Conservation (phyloP, 176 grass and related monocot genomes). For the Paspalum notatum region DNA sequence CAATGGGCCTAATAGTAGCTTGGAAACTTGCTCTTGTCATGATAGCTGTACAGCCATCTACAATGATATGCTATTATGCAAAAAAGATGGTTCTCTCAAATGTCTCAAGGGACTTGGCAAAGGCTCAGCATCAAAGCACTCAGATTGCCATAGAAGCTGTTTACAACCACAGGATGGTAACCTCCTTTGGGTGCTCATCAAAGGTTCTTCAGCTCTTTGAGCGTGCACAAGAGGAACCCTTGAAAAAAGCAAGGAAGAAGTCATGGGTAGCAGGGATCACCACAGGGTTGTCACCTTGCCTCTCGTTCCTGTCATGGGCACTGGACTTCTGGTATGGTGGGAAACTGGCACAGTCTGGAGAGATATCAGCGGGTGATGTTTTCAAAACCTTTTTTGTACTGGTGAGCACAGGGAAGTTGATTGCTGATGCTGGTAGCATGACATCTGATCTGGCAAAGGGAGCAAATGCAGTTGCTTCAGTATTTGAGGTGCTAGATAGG, state of each 20-base stretch:
- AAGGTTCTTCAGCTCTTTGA: conserved; percentile 89
- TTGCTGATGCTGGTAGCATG: conserved; percentile 98
- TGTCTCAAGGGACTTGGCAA: conserved; percentile 84
- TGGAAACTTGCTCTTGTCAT: conserved; percentile 99
- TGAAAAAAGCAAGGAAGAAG: conserved; percentile 82
- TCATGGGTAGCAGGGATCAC: conserved; percentile 93
- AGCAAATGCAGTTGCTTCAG: conserved; percentile 85
- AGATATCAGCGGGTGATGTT: conserved; percentile 88
- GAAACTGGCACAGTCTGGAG: conserved; percentile 74
- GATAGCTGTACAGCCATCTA: conserved; percentile 95
- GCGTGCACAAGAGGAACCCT: conserved; percentile 76
- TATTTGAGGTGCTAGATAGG: conserved; percentile 96
- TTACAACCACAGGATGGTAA: conserved; percentile 98
- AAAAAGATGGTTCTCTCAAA: conserved; percentile 95
- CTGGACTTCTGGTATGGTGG: conserved; percentile 99
- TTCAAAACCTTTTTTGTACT: conserved; percentile 99
- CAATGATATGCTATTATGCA: conserved; percentile 86
- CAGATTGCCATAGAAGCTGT: conserved; percentile 98
- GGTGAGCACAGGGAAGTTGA: conserved; percentile 98
- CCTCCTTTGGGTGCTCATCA: conserved; percentile 79
- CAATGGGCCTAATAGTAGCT: conserved; percentile 85
- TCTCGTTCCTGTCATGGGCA: conserved; percentile 93
- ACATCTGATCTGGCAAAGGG: conserved; percentile 97
- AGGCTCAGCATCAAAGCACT: conserved; percentile 89
- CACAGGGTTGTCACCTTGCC: conserved; percentile 87